phyloP scores from a whole-genome alignment of 768 basidiomycete genomes.

The Agaricus sinodeliciosus region DNA sequence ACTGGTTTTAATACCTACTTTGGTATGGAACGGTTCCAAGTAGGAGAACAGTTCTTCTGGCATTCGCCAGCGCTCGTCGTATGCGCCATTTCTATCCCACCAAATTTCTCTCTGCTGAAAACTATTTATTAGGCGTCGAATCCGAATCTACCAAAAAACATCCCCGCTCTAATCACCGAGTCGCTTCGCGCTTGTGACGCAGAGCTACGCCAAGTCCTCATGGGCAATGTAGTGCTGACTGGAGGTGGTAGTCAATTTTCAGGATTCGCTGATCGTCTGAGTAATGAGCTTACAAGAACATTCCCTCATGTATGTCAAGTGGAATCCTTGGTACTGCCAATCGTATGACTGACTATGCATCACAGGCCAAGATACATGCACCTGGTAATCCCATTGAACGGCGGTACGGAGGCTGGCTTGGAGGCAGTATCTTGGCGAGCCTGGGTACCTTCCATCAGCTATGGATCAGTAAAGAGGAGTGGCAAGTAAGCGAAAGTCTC shows the following conservation, averaged over 20 bases:
- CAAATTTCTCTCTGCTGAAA: neutral
- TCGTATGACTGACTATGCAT: too few relatives aligned
- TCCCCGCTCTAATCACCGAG: conserved; percentile 71
- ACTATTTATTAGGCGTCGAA: conserved; percentile 38
- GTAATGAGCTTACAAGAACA: conserved; percentile 64
- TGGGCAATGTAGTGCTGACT: conserved; percentile 93
- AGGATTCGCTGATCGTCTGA: conserved; percentile 81
- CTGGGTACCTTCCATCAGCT: conserved; percentile 97
- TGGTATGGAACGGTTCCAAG: conserved; percentile 70
- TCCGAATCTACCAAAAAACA: conserved; percentile 64
- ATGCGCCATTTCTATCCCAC: conserved; percentile 15
- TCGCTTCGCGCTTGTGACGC: conserved; percentile 83
- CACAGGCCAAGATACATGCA: conserved; percentile 83
- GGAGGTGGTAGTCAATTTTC: conserved; percentile 86
- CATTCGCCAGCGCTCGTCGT: conserved; percentile 56
- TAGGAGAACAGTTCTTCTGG: conserved; percentile 87
- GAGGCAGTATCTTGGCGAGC: conserved; percentile 91
- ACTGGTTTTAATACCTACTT: conserved; percentile 87
- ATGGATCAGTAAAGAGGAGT: conserved; percentile 92
- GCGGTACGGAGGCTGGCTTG: conserved; percentile 90
- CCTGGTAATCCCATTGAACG: conserved; percentile 89
- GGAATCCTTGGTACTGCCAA: neutral
- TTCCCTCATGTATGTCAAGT: conserved; percentile 66
- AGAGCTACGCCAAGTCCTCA: conserved; percentile 83
- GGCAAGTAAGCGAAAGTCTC: conserved; percentile 54